Evolutionary conservation across 2,329 filamentous ascomycete species (phyloP), one percentile per base, ranked within the genome.

Genomic region (Aspergillus glaucus): DNA sequence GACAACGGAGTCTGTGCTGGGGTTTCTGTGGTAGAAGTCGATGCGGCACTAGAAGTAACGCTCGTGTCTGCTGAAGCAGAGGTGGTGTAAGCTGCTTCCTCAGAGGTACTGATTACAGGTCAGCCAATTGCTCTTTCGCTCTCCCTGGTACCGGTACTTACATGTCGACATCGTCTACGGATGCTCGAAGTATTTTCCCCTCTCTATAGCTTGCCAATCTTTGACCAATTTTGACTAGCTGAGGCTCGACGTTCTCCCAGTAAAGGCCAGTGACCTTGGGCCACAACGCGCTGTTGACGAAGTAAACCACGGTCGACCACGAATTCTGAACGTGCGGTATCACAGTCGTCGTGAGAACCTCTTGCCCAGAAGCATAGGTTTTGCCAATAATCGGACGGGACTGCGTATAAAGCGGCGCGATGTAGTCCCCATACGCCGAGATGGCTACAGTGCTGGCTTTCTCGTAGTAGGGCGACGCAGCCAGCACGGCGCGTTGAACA

Each of bases 221-320:
- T 72, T 96, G 87, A 10, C 88, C 88, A 61, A 98, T 97, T 60
- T 90, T 88, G 49, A 92, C 81, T 12, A 98, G 78, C 69, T 98
- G 94, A 12, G 94, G 94, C 71, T 97, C 91, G 3, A 98, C 91
- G 59, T 95, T 95, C 62, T 95, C 85, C 9, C 85, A 81, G 62
- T 97, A 97, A 4, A 96, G 73, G 12, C 87, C 78, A 22, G 86
- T 82, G 9, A 96, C 54, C 55, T 86, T 85, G 2, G 92, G 92
- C 85, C 88, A 93, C 14, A 97, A 74, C 2, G 83, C 85, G 43
- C 81, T 80, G 50, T 89, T 81, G 30, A 94, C 71, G 62, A 96
- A 92, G 10, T 79, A 72, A 50, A 82, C 80, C 0, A 80, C 79
- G 50, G 82, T 82, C 48, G 82, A 82, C 78, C 86, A 88, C 3